Base-by-base conservation (phyloP, 2,329 filamentous ascomycete genomes). In the Bipolaris bicolor region DNA sequence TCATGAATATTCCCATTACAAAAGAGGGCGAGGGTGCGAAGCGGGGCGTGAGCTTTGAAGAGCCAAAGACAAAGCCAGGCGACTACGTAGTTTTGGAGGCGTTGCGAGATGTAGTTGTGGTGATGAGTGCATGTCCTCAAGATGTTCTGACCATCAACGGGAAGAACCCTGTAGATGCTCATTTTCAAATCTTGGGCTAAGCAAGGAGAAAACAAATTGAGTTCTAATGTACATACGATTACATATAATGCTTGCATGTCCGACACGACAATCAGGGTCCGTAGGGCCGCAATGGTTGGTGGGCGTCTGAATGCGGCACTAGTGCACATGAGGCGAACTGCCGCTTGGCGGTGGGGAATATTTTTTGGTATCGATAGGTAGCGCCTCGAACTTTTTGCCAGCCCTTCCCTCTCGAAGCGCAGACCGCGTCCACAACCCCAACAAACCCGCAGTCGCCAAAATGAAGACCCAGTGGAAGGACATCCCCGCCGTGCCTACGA, bases 401-500 rank as follows among this genome's bases (percentile, higher is more conserved):
- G 44, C 60, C 55, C 52, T 56, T 53, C 43, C 36, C 36, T 41
- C 41, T 31, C 43, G 51, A 57, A 62, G 55, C 58, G 61, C 61
- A 60, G 58, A 62, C 53, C 57, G 57, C 64, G 41, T 45, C 57
- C 31, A 60, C 58, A 55, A 58, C 59, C 61, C 49, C 58, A 44
- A 45, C 47, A 57, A n/a, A 44, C 33, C 40, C 55, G 57, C 62
- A 51, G 49, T 58, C 63, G 68, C 64, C 64, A 70, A 59, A 46
- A 75, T 75, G 73, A 75, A 76, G 71, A 75, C 72, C 5, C 70
- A 74, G 68, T 76, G 73, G 73, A 76, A 76, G 77, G 88, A 90
- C 75, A 96, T 96, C 70, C 88, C 90, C 62, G 91, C 92, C 65
- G 91, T 96, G 66, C 94, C 94, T 57, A 96, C 91, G 72, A 89